These are phyloP conservation scores for Umbellularia californica DNA, from an alignment of 164 flowering plant genomes.

Conservation along the genomic window DNA sequence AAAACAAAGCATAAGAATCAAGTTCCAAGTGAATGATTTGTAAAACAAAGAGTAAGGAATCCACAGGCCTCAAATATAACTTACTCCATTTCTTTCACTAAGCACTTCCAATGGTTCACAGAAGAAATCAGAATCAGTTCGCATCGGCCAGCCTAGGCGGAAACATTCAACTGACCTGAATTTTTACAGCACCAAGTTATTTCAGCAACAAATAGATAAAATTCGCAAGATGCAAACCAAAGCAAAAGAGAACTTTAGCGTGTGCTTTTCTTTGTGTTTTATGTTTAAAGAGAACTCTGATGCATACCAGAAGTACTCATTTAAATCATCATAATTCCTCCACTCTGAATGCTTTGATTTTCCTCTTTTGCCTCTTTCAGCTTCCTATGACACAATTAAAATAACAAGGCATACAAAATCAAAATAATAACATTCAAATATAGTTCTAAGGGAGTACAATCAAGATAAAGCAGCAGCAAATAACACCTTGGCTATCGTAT, in stretches of 20 bases:
- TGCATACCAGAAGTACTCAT: conserved; percentile 90
- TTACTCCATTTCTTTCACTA: conserved; percentile 54
- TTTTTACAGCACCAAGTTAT: conserved; percentile 6
- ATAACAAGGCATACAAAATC: neutral
- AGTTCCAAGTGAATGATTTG: neutral
- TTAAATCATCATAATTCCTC: conserved; percentile 98
- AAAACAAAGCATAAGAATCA: neutral
- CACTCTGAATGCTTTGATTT: conserved; percentile 93
- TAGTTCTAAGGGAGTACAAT: neutral
- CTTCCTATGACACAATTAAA: conserved; percentile 49
- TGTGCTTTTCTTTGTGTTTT: no score
- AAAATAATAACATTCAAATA: no score
- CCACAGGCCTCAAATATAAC: neutral
- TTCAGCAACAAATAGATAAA: neutral
- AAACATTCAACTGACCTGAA: conserved; percentile 93
- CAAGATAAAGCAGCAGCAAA: neutral
- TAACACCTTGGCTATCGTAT: conserved; percentile 72
- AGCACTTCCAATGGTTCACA: conserved; percentile 31
- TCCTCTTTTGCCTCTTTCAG: conserved; percentile 65
- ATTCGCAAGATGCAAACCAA: neutral
- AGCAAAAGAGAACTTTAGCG: neutral
- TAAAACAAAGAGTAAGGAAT: neutral
- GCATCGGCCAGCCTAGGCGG: conserved; percentile 98
- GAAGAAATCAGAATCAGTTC: conserved; percentile 94
- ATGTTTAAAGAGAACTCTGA: neutral